These are phyloP conservation scores for Microstroma glucosiphilum DNA, from an alignment of 1,284 basidiomycete genomes.

Conservation along the genomic window DNA sequence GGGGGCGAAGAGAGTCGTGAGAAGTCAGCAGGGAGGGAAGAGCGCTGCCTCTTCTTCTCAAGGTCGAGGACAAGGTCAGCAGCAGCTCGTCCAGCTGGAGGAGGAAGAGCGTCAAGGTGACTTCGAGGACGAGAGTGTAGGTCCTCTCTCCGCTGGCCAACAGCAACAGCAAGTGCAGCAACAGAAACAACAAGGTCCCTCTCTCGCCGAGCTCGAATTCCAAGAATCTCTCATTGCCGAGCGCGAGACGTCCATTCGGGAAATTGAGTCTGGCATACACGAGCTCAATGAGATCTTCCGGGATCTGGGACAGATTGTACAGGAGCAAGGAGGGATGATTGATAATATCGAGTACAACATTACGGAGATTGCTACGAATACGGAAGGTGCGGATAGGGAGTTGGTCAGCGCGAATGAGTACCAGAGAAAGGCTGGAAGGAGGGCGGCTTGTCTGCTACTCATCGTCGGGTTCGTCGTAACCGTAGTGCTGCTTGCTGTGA, in stretches of 20 bases:
- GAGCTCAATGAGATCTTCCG: conserved; percentile 96
- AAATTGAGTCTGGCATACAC: conserved; percentile 95
- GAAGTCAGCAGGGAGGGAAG: too few species aligned
- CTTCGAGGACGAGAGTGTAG: conserved; percentile 4
- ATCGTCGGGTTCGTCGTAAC: conserved; percentile 78
- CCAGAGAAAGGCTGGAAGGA: conserved; percentile 83
- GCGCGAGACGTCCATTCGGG: conserved; percentile 86
- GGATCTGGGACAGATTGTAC: conserved; percentile 87
- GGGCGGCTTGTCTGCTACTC: conserved; percentile 82
- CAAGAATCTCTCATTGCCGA: conserved; percentile 94
- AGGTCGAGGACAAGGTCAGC: conserved; percentile 7
- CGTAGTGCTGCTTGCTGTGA: conserved; percentile 73
- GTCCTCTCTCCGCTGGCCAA: conserved; percentile 22
- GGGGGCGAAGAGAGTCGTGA: conserved; percentile 51
- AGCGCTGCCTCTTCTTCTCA: conserved; percentile 5
- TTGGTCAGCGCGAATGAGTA: conserved; percentile 84
- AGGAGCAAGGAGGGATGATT: conserved; percentile 89
- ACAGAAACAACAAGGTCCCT: conserved; percentile 44
- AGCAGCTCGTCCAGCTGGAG: conserved; percentile 11
- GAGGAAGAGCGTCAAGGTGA: conserved; percentile 5
- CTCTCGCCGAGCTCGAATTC: conserved; percentile 82
- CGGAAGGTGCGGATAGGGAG: conserved; percentile 76
- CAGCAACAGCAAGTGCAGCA: conserved; percentile 44
- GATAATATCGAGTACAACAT: conserved; percentile 98
- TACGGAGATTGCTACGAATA: conserved; percentile 75